These are phyloP conservation scores for Agapanthus africanus DNA, from an alignment of 106 monocot genomes.

Conservation along the genomic window DNA sequence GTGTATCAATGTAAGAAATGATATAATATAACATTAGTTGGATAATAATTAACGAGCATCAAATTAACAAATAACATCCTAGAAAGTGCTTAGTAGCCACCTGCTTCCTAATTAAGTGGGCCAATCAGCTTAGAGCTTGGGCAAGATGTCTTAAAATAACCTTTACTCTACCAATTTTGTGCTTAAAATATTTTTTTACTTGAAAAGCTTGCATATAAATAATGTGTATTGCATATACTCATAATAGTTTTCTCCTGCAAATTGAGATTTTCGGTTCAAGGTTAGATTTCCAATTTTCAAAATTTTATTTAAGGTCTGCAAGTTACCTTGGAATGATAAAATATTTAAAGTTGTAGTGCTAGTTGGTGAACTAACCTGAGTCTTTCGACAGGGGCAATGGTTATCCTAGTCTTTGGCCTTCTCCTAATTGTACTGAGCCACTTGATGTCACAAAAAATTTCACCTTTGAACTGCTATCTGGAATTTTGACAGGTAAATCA, in stretches of 20 bases:
- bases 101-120: no score
- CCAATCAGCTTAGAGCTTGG: no score
- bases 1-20: no score
- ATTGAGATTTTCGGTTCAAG: no score
- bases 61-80: no score
- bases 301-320: neutral
- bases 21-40: no score
- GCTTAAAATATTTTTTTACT: neutral
- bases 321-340: neutral
- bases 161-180: neutral
- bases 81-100: no score
- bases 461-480: slow-evolving; percentile 93
- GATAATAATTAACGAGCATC: no score
- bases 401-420: slow-evolving; percentile 95
- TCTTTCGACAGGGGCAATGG: slow-evolving; percentile 59
- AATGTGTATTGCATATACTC: neutral
- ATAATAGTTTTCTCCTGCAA: neutral
- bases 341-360: neutral
- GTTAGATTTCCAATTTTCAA: neutral
- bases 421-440: slow-evolving; percentile 77
- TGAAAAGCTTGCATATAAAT: neutral
- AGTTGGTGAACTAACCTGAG: neutral
- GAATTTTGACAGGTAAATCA: slow-evolving; percentile 69
- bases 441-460: slow-evolving; percentile 90
- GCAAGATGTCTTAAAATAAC: neutral